Conservation (phyloP, 2,329 filamentous ascomycete genomes). For the Sordariomycetes sp. region DNA sequence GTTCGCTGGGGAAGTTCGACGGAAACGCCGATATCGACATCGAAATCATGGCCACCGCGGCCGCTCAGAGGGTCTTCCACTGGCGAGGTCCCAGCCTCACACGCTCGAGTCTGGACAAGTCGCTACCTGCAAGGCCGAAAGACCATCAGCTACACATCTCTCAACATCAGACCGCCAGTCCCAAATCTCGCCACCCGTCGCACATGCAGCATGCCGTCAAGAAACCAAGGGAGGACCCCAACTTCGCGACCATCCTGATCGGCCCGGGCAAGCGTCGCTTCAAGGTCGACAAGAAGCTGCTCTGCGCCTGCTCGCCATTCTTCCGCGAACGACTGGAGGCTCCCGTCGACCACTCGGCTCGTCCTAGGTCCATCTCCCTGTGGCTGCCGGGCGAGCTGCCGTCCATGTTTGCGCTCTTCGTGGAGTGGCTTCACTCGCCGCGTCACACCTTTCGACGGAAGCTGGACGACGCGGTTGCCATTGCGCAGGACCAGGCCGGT, state of each 20-base stretch:
- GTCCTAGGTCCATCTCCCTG: constrained; percentile 16
- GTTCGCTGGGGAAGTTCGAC: too few species aligned
- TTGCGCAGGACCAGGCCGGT: constrained; percentile 16
- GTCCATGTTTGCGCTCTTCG: constrained; percentile 43
- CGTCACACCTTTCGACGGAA: constrained; percentile 27
- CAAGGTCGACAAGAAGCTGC: constrained; percentile 31
- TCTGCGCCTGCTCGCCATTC: constrained; percentile 36
- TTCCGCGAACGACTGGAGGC: constrained; percentile 37
- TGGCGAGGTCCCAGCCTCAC: background rate
- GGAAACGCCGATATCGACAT: too few species aligned
- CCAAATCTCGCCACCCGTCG: too few species aligned
- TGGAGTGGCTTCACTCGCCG: constrained; percentile 40
- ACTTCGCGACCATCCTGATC: constrained; percentile 27
- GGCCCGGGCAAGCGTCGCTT: constrained; percentile 31
- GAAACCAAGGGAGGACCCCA: constrained; percentile 10
- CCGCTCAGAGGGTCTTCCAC: constrained; percentile 1
- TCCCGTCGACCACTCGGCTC: constrained; percentile 10
- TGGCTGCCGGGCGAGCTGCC: constrained; percentile 37
- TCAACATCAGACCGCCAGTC: background rate
- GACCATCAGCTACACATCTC: constrained; percentile 2
- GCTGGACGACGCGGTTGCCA: constrained; percentile 29
- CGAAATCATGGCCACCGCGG: background rate
- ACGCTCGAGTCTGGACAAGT: constrained; percentile 2
- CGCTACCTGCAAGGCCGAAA: background rate
- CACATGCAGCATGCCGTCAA: background rate